Evolutionary conservation across 352 stramenopile species (phyloP).

Genomic region (Aphanomyces astaci): DNA sequence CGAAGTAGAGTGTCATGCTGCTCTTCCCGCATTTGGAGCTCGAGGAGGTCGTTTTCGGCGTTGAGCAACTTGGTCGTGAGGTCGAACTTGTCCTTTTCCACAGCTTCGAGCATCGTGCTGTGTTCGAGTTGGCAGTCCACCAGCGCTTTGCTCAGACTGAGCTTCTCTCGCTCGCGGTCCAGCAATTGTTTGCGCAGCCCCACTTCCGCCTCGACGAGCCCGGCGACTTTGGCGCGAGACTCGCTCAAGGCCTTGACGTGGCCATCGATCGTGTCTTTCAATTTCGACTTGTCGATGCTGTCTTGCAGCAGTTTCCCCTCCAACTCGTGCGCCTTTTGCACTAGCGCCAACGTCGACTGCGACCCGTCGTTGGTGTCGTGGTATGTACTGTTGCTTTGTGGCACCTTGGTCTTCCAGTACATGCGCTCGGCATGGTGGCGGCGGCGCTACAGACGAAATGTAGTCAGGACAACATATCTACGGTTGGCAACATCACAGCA

Average conservation of each 20-base stretch:
- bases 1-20: not conserved
- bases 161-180: conserved; percentile 54
- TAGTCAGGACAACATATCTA: too few relatives aligned
- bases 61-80: conserved; percentile 51
- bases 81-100: conserved; percentile 57
- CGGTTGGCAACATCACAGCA: too few relatives aligned
- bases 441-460: not conserved
- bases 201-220: conserved; percentile 55
- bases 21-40: conserved; percentile 38
- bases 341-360: not conserved
- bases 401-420: not conserved
- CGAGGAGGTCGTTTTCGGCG: conserved; percentile 50
- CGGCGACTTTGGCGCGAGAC: conserved; percentile 48
- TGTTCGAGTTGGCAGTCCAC: conserved; percentile 56
- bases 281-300: conserved; percentile 34
- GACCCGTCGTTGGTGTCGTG: not conserved
- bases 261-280: conserved; percentile 45
- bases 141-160: conserved; percentile 56
- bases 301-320: conserved; percentile 36
- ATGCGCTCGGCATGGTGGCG: not conserved
- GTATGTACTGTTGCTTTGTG: not conserved
- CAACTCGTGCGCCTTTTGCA: conserved; percentile 34
- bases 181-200: conserved; percentile 51
- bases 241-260: conserved; percentile 33
- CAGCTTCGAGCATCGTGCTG: conserved; percentile 32